phyloP scores from a whole-genome alignment of 305 asterid genomes.

The Fraxinus ornus region DNA sequence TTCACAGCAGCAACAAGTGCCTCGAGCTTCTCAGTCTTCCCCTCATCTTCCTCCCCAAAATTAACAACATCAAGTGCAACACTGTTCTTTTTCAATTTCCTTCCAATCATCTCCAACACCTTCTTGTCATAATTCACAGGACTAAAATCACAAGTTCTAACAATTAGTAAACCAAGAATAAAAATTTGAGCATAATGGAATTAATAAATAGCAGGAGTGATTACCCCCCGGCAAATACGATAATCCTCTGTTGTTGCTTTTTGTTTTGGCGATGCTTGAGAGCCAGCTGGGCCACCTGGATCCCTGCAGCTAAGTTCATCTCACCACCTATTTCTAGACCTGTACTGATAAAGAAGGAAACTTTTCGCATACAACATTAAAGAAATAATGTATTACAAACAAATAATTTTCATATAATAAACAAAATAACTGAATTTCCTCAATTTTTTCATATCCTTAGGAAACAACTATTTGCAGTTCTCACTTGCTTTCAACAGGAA shows the following conservation, averaged over 20 bases:
- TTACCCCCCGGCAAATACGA: conserved; percentile 94
- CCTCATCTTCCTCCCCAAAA: conserved; percentile 95
- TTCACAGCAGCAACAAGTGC: conserved; percentile 87
- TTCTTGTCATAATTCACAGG: conserved; percentile 94
- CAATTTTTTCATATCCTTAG: not conserved
- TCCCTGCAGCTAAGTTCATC: conserved; percentile 88
- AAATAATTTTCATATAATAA: not conserved
- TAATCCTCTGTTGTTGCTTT: conserved; percentile 93
- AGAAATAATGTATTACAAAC: not conserved
- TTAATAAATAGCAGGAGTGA: not conserved
- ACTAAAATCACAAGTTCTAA: conserved; percentile 40
- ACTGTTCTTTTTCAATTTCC: conserved; percentile 89
- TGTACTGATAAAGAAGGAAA: conserved; percentile 25
- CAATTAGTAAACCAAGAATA: not conserved
- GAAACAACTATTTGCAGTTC: not conserved
- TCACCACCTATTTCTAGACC: conserved; percentile 90
- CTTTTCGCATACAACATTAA: not conserved
- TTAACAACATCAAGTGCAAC: conserved; percentile 94
- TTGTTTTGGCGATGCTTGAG: conserved; percentile 97
- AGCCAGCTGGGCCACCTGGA: conserved; percentile 95
- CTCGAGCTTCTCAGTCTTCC: conserved; percentile 82
- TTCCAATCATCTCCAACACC: conserved; percentile 84
- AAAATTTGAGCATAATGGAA: not conserved
- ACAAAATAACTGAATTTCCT: conserved; percentile 5
- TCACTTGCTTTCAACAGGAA: not conserved